Percentiles rank a stretch among this genome's conserved stretches.
Conservation (phyloP, 495 filamentous ascomycete species). For the Copromyces sp. region DNA sequence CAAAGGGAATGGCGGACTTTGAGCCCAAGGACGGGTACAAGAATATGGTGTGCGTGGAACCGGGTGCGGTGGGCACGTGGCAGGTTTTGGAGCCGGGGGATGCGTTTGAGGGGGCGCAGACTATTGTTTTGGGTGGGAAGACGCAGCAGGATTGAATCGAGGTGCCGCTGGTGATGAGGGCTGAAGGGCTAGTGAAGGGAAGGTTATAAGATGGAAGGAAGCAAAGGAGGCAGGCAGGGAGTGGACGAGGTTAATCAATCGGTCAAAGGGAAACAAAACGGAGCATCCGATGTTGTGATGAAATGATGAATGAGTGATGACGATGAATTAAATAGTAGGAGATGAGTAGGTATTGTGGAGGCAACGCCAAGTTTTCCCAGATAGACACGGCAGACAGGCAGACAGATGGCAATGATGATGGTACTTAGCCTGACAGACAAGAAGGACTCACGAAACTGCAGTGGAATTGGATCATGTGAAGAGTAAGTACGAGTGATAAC, state of each 20-base stretch:
- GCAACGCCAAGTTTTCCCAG: background rate
- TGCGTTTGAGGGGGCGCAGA: slow-evolving; percentile 82
- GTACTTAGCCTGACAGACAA: background rate
- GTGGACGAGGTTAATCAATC: background rate
- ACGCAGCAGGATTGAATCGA: background rate
- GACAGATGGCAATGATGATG: background rate
- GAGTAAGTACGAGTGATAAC: background rate
- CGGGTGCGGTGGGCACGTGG: slow-evolving; percentile 74
- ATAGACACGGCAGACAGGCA: background rate
- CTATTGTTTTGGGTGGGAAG: slow-evolving; percentile 33
- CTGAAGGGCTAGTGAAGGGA: no score
- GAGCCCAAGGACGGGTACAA: slow-evolving; percentile 78
- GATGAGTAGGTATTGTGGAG: no score
- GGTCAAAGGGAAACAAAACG: background rate
- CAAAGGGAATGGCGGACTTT: slow-evolving; percentile 75
- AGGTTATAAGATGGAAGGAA: no score
- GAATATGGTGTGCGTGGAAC: slow-evolving; percentile 90
- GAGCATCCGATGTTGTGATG: background rate
- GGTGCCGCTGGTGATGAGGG: no score
- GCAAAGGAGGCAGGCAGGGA: no score
- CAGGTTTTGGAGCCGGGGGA: slow-evolving; percentile 76
- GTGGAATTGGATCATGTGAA: background rate
- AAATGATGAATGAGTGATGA: background rate
- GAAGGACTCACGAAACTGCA: background rate
- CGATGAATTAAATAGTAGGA: background rate